Base-by-base conservation (phyloP, 1,139 yeast species). In the Zygoascus meyerae region DNA sequence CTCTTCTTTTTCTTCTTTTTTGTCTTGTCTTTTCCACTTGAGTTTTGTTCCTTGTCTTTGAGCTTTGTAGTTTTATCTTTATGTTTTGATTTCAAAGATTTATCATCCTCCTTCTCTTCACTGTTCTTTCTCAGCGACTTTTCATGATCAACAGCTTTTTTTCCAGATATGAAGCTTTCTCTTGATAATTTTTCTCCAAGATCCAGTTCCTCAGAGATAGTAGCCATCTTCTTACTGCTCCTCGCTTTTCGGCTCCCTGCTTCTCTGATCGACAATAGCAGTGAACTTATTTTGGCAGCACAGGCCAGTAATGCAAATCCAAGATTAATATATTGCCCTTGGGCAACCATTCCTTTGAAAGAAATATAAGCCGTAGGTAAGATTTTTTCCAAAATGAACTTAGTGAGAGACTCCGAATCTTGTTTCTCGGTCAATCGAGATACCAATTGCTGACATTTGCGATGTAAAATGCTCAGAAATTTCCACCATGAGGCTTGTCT, bases 401-500 rank as follows among this genome's bases (percentile, higher is more conserved):
- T 57, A 1, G 71, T 66, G 2, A 68, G 55, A 5, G 55, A 55
- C 3, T 37, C 45, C 12, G 43, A 36, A 11, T 41, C 33, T 10
- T 39, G 31, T 16, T 40, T 37, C 18, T 17, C 44, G 30, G 49
- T 51, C 46, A 52, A 31, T 26, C 53, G 46, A 1, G 42, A 40
- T 14, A 41, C 37, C 40, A 50, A 11, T 36, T 49, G 58, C 28
- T 29, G 21, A 7, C 56, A 55, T 40, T 75, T 69, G 32, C 95
- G 71, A 53, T 83, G 82, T 18, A 85, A 60, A n/a, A 82, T 73
- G 50, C 79, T 73, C 44, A 87, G 68, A 51, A 77, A 73, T 48
- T 69, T 74, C 90, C 95, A 87, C 96, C 96, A 87, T 17, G 61
- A 62, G 36, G 85, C 76, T 12, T 73, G 75, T n/a, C 81, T 69